Base-by-base conservation (phyloP, 2,329 filamentous ascomycete genomes). In the Xylariaceae sp. region DNA sequence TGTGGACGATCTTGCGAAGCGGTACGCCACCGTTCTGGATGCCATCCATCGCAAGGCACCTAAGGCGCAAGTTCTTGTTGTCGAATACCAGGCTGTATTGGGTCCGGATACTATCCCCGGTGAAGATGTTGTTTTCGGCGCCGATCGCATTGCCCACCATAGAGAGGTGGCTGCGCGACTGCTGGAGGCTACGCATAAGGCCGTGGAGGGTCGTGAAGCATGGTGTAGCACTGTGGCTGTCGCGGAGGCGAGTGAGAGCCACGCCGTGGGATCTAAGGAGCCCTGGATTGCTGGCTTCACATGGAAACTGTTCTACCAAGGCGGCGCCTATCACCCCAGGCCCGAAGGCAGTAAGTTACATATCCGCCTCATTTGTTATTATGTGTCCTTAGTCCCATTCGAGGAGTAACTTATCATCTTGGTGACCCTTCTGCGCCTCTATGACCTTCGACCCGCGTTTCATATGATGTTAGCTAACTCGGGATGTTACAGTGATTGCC, bases 61-160 rank as follows among this genome's bases (percentile, higher is more conserved):
- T 7, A 3, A 69, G 61, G 60, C 78, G 69, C 30, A 72, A 68
- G 64, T 79, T 72, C 62, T 81, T 68, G 65, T 80, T 71, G 67
- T 76, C 48, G 74, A 75, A 61, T 72, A 73, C 53, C 66, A 73
- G 61, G 69, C 69, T 23, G 70, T 76, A 41, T 69, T 73, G 13
- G 73, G 71, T 9, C 53, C 62, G 10, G 63, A 72, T 55, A 64
- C 65, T 37, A 61, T 58, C 48, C 61, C 70, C 3, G 62, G 64
- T 2, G 51, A 58, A 34, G 64, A 71, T 59, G 69, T 71, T 49
- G 62, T 66, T 47, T 71, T 73, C 39, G 64, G 60, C 55, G 57
- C 59, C 45, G 68, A 68, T 11, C 64, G 67, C 44, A 60, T 70
- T 1, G 68, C 59, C 11, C 62, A 69, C 48, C 71, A 72, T 56